A percentile compares a stretch with the other conserved stretches of the same genome.
Evolutionary conservation across 495 filamentous ascomycete genomes (phyloP).

Genomic region (Physcia stellaris): DNA sequence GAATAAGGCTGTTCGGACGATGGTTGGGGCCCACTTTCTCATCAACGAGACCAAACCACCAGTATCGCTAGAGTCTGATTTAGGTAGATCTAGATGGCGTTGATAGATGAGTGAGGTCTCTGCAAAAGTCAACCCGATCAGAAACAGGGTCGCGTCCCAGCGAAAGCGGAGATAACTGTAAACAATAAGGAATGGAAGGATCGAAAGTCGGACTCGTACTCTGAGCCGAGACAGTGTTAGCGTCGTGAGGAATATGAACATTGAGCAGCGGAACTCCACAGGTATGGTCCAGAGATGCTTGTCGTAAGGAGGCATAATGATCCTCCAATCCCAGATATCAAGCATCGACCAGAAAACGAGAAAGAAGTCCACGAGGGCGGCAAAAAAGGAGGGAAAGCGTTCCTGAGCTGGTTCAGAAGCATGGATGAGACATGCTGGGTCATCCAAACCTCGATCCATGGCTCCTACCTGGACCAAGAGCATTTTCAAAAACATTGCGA

Average conservation of each 20-base stretch:
- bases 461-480: conserved; percentile 28
- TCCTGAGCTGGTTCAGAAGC: neutral
- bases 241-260: conserved; percentile 30
- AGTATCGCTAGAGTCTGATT: conserved; percentile 11
- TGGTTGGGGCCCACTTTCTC: neutral
- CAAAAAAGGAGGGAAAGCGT: neutral
- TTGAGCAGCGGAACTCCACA: conserved; percentile 32
- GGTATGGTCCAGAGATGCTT: conserved; percentile 39
- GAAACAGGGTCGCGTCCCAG: conserved; percentile 37
- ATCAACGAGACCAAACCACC: conserved; percentile 12
- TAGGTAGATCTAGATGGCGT: too few relatives aligned
- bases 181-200: conserved; percentile 17
- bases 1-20: neutral
- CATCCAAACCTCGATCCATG: neutral
- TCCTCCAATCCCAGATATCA: neutral
- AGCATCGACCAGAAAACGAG: neutral
- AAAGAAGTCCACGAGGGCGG: neutral
- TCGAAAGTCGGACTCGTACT: conserved; percentile 18
- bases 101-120: conserved; percentile 25
- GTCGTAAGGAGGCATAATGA: conserved; percentile 15
- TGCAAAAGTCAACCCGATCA: conserved; percentile 33
- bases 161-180: conserved; percentile 32
- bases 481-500: conserved; percentile 34
- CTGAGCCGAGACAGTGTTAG: conserved; percentile 23
- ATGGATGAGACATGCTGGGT: neutral